These are phyloP conservation scores for Odontarrhena argentea DNA, from an alignment of 345 rosid genomes.

Conservation along the genomic window DNA sequence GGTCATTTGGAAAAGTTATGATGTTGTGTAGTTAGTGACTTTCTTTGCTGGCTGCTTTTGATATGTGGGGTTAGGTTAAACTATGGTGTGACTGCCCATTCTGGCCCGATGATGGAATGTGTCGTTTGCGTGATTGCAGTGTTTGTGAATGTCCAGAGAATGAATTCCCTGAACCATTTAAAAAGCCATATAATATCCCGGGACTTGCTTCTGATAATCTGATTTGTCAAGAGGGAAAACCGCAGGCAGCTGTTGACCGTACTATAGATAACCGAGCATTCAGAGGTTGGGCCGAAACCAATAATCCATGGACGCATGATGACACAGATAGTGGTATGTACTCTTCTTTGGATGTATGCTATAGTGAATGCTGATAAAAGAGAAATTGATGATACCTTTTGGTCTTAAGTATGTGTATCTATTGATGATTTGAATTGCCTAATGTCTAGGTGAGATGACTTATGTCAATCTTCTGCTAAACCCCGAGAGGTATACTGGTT, in stretches of 20 bases:
- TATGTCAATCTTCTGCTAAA: constrained; percentile 90
- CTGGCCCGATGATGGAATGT: constrained; percentile 99
- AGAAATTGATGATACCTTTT: not conserved
- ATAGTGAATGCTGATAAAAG: not conserved
- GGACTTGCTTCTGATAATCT: constrained; percentile 69
- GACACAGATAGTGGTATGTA: constrained; percentile 83
- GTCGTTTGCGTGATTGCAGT: constrained; percentile 91
- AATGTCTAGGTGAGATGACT: constrained; percentile 74
- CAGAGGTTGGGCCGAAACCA: constrained; percentile 86
- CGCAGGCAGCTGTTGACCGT: constrained; percentile 85
- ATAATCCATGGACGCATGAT: constrained; percentile 96
- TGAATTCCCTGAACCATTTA: constrained; percentile 84
- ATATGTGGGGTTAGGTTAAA: constrained; percentile 56
- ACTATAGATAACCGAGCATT: constrained; percentile 77
- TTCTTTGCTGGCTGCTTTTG: not conserved
- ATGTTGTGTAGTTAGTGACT: not conserved
- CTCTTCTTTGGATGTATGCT: not conserved
- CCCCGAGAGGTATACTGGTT: constrained; percentile 89
- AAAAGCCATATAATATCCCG: constrained; percentile 45
- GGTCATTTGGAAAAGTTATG: not conserved
- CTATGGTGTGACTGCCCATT: constrained; percentile 97
- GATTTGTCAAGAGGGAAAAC: constrained; percentile 93
- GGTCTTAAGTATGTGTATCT: not conserved
- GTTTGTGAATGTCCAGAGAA: constrained; percentile 96
- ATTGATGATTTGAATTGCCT: constrained; percentile 8